These are phyloP conservation scores for Pythium plurisporium DNA, from an alignment of 352 stramenopile species.

Conservation along the genomic window DNA sequence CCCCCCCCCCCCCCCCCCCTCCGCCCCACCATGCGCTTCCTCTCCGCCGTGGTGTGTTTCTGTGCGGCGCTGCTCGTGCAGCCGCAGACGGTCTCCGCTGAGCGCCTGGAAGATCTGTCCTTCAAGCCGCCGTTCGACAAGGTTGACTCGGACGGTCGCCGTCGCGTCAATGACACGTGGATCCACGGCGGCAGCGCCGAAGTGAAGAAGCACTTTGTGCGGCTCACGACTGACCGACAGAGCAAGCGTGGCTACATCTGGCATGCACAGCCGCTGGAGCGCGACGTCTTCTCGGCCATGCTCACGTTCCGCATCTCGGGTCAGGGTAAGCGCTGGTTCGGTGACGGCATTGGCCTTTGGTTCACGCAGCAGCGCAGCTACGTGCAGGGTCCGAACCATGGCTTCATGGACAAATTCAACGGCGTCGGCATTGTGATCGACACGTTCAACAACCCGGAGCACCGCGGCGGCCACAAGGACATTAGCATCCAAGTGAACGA, in stretches of 20 bases:
- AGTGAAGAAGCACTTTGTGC: slow-evolving; percentile 84
- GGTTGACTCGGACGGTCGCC: slow-evolving; percentile 51
- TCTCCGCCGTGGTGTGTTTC: slow-evolving; percentile 29
- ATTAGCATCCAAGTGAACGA: slow-evolving; percentile 81
- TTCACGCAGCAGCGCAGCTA: slow-evolving; percentile 63
- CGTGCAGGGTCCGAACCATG: slow-evolving; percentile 60
- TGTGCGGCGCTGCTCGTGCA: slow-evolving; percentile 17
- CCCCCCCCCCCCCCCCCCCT: neutral
- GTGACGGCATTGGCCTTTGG: slow-evolving; percentile 81
- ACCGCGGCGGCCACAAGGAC: slow-evolving; percentile 82
- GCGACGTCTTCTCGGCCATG: slow-evolving; percentile 56
- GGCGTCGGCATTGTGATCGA: slow-evolving; percentile 79
- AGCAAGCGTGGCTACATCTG: slow-evolving; percentile 83
- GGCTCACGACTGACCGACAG: slow-evolving; percentile 84
- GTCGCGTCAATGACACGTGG: slow-evolving; percentile 76
- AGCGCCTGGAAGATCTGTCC: slow-evolving; percentile 59
- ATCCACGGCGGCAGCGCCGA: slow-evolving; percentile 64
- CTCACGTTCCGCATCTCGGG: slow-evolving; percentile 83
- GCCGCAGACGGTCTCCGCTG: slow-evolving; percentile 8
- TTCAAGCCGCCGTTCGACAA: slow-evolving; percentile 76
- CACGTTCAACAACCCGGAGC: slow-evolving; percentile 82
- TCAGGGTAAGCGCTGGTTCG: slow-evolving; percentile 78
- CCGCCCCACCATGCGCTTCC: slow-evolving; percentile 12
- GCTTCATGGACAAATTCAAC: slow-evolving; percentile 72
- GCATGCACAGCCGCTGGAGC: slow-evolving; percentile 48